Evolutionary conservation across 2,329 filamentous ascomycete species (phyloP), one percentile per base, ranked within the genome.

Genomic region (Rachicladosporium sp.): DNA sequence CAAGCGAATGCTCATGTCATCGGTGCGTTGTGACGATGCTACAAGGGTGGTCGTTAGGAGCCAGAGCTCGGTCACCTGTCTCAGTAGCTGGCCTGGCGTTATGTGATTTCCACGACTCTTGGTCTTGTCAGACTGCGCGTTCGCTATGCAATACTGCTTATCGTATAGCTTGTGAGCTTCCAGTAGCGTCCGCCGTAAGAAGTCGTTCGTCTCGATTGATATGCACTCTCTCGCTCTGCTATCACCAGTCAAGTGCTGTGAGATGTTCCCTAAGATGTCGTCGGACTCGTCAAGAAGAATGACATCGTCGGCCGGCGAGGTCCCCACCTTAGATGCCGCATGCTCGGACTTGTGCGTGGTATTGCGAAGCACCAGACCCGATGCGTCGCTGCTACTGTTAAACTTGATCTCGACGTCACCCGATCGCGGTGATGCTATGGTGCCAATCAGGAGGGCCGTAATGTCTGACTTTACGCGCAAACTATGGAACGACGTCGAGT

Each of bases 31-130:
- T 29, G 34, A 10, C 6, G 34, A 4, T n/a, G 10, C 8, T 10
- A 36, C 12, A 10, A 77, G 62, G 34, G 76, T 64, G 31, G 66
- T 64, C 6, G 73, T 76, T 10, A 67, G 65, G 23, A 70, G 63
- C 71, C 73, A 77, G 4, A 78, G 59, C 46, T 76, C 70, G 35
- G 76, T 55, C 2, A 66, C 65, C 33, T 70, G 67, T 11, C 65
- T 57, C 9, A 76, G 56, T 7, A 75, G 57, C 10, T 57, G 54
- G 47, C 72, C 67, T 53, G 34, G 39, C 21, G 39, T 33, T 6
- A 41, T 37, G 11, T 33, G 34, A 31, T 41, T 41, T 2, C 34
- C 33, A 15, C 39, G 39, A 13, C 31, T 39, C 21, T 4, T 10
- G 29, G 34, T 13, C 30, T 35, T 40, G 12, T 15, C 33, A 29